phyloP scores from a whole-genome alignment of 495 filamentous ascomycete genomes.

The Xylaria acuta region DNA sequence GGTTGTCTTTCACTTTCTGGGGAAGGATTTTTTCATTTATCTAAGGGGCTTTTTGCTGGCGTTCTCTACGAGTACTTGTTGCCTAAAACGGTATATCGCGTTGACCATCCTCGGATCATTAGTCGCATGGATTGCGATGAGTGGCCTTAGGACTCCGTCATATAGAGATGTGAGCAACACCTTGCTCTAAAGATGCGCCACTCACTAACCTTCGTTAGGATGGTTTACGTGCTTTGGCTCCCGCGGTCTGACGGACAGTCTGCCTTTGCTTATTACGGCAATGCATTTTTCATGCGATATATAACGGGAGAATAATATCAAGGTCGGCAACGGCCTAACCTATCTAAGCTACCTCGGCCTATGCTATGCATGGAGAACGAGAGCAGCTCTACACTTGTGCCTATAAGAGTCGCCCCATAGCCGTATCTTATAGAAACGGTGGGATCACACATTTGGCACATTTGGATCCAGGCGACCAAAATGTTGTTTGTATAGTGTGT shows the following conservation, averaged over 20 bases:
- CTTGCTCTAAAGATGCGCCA: background rate
- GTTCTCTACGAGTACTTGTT: background rate
- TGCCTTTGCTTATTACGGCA: background rate
- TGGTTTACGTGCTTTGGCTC: background rate
- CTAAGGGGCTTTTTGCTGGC: background rate
- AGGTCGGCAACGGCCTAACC: background rate
- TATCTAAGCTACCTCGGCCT: background rate
- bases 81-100: background rate
- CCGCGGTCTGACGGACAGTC: background rate
- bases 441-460: background rate
- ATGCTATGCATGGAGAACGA: background rate
- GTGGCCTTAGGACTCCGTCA: background rate
- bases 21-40: background rate
- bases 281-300: background rate
- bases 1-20: background rate
- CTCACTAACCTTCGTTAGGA: slow-evolving; percentile 1
- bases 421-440: background rate
- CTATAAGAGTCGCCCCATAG: background rate
- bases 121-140: background rate
- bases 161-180: slow-evolving; percentile 1
- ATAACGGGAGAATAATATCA: background rate
- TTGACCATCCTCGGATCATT: slow-evolving; percentile 2
- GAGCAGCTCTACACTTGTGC: background rate
- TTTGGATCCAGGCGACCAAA: background rate
- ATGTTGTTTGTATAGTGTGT: background rate